Evolutionary conservation across 495 filamentous ascomycete genomes (phyloP).

Genomic region (Penicillium malachiteum): DNA sequence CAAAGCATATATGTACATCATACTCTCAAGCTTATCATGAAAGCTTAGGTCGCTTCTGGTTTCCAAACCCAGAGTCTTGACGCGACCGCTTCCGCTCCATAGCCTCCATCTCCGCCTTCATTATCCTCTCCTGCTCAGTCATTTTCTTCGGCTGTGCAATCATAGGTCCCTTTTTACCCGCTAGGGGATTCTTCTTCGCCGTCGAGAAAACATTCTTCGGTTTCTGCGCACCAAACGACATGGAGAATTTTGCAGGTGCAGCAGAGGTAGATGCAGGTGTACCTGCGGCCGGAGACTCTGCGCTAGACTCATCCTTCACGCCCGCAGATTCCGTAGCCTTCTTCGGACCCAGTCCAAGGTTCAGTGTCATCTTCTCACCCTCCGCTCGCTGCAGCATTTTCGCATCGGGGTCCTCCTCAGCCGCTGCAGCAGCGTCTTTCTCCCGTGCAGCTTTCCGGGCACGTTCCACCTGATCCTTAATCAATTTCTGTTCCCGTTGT

Average conservation of each 20-base stretch:
- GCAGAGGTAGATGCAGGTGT: constrained; percentile 22
- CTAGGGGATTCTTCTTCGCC: constrained; percentile 62
- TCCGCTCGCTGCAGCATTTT: constrained; percentile 63
- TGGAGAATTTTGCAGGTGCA: constrained; percentile 43
- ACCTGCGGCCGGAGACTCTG: constrained; percentile 19
- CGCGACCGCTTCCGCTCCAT: constrained; percentile 65
- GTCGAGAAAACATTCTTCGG: constrained; percentile 79
- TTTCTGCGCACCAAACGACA: constrained; percentile 61
- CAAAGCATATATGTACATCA: neutral
- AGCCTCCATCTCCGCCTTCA: constrained; percentile 74
- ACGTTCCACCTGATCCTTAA: constrained; percentile 75
- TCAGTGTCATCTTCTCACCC: constrained; percentile 81
- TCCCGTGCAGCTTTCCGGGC: constrained; percentile 50
- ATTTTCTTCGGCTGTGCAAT: constrained; percentile 70
- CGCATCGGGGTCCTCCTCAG: constrained; percentile 38
- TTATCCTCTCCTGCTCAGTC: constrained; percentile 86
- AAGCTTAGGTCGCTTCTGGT: constrained; percentile 36
- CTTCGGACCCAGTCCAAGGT: constrained; percentile 56
- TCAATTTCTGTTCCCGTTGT: constrained; percentile 75
- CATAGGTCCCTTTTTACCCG: constrained; percentile 58
- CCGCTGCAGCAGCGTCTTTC: constrained; percentile 30
- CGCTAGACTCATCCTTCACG: constrained; percentile 16
- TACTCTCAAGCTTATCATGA: neutral
- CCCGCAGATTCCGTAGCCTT: constrained; percentile 20
- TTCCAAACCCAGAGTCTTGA: constrained; percentile 30